Conservation (phyloP, 2,329 filamentous ascomycete species). For the Fusarium lateritium region DNA sequence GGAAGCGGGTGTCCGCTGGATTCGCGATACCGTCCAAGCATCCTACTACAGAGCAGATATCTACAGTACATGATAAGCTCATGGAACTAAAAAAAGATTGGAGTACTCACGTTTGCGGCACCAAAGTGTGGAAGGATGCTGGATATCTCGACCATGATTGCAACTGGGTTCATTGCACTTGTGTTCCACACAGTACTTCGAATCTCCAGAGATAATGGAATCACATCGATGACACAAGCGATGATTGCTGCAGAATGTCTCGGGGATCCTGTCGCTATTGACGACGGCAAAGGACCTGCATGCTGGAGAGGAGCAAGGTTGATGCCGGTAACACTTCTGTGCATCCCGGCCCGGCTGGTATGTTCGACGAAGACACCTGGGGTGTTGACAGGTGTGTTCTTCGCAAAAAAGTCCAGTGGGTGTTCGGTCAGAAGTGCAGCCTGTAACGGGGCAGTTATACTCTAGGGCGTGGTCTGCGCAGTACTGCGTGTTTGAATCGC, state of each 20-base stretch:
- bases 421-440: constrained; percentile 14
- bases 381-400: constrained; percentile 16
- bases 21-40: constrained; percentile 7
- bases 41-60: constrained; percentile 21
- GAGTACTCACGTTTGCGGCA: constrained; percentile 32
- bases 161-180: constrained; percentile 25
- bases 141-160: constrained; percentile 10
- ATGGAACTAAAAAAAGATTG: fast-evolving
- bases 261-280: background rate
- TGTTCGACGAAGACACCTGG: constrained; percentile 2
- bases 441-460: background rate
- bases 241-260: constrained; percentile 28
- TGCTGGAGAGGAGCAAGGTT: constrained; percentile 23
- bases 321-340: constrained; percentile 27
- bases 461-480: constrained; percentile 19
- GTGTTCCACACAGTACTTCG: constrained; percentile 29
- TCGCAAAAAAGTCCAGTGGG: constrained; percentile 9
- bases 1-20: background rate
- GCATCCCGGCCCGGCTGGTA: background rate
- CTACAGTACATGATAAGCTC: constrained; percentile 20
- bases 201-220: constrained; percentile 1
- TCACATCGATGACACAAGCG: constrained; percentile 28
- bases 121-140: constrained; percentile 5
- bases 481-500: background rate
- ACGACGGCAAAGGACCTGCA: constrained; percentile 12